These are phyloP conservation scores for Globisporangium canariense DNA, from an alignment of 352 stramenopile species.

Conservation along the genomic window DNA sequence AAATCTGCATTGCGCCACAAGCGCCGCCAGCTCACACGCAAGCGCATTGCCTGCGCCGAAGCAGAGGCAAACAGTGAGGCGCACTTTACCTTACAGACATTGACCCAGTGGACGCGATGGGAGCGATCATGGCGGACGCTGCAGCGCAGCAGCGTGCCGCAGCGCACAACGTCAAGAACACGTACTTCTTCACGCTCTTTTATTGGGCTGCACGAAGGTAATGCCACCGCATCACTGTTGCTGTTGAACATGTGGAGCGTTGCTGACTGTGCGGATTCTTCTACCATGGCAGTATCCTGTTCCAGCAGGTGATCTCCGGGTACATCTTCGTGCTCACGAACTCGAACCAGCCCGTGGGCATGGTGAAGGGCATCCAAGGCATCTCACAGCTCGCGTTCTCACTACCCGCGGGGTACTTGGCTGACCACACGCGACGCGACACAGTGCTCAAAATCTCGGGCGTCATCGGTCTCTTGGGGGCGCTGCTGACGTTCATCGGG, in stretches of 20 bases:
- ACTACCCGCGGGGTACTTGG: slow-evolving; percentile 61
- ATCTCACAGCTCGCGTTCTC: slow-evolving; percentile 77
- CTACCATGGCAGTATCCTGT: slow-evolving; percentile 46
- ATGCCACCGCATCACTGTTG: neutral
- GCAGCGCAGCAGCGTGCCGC: neutral
- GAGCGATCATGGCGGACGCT: neutral
- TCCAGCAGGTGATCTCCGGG: slow-evolving; percentile 72
- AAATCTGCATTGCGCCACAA: neutral
- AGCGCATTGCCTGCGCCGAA: neutral
- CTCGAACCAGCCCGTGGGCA: slow-evolving; percentile 73
- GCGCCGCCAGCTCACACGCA: neutral
- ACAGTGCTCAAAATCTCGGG: slow-evolving; percentile 61
- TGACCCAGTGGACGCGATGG: neutral
- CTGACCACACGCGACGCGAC: slow-evolving; percentile 66
- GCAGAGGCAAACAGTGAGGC: neutral
- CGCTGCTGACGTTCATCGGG: slow-evolving; percentile 55
- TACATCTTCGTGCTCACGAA: slow-evolving; percentile 74
- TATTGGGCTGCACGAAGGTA: slow-evolving; percentile 61
- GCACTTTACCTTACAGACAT: too few relatives aligned
- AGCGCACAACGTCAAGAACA: slow-evolving; percentile 55
- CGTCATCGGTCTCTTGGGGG: slow-evolving; percentile 38
- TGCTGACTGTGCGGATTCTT: neutral
- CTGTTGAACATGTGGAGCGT: neutral
- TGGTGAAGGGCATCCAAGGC: slow-evolving; percentile 81
- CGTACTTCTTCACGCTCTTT: slow-evolving; percentile 76